Base-by-base conservation (phyloP, 768 basidiomycete species). In the Neoboletus brunneissimus region DNA sequence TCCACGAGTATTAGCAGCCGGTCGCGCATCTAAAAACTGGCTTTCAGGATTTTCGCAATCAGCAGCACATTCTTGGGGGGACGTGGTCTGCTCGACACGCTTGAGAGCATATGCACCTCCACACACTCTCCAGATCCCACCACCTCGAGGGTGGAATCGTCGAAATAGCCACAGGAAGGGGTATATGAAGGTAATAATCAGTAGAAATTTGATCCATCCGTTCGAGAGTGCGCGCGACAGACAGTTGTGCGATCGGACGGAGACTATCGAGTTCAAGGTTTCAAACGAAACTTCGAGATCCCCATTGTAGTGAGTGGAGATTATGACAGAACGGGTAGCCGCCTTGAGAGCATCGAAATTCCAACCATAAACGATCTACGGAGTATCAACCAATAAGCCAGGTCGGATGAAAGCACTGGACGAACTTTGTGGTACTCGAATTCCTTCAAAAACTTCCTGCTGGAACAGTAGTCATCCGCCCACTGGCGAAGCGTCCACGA, bases 81-180 rank as follows among this genome's bases (percentile, higher is more conserved):
- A 48, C 29, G 46, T 55, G 60, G 59, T 64, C 61, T 54, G 56
- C 20, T 62, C 64, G 37, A 62, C 53, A 22, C 78, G 76, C 67
- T 86, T 88, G 44, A 91, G 72, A n/a, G 87, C 79, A 64, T 89
- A 91, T 12, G 86, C 88, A 15, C 84, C 84, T 20, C 90, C 90
- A 51, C 85, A 86, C 8, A 91, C 84, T 60, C 80, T 76, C 91
- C 91, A 93, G 12, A 75, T 72, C 0, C 88, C 91, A 7, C 91
- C 91, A 10, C 89, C 89, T 0, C 72, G 75, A 6, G 75, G 65
- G 62, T 86, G 79, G 70, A 88, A 87, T 5, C 85, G 82, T 67
- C 84, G 84, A 71, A 83, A 91, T 4, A 93, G 71, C 90, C 89
- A 93, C 58, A 93, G 79, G 68, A 91, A 84, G 0, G 90, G 91